A percentile compares a stretch with the other conserved stretches of the same genome.
phyloP scores from a whole-genome alignment of 2,329 filamentous ascomycete species.

The Plenodomus lindquistii region DNA sequence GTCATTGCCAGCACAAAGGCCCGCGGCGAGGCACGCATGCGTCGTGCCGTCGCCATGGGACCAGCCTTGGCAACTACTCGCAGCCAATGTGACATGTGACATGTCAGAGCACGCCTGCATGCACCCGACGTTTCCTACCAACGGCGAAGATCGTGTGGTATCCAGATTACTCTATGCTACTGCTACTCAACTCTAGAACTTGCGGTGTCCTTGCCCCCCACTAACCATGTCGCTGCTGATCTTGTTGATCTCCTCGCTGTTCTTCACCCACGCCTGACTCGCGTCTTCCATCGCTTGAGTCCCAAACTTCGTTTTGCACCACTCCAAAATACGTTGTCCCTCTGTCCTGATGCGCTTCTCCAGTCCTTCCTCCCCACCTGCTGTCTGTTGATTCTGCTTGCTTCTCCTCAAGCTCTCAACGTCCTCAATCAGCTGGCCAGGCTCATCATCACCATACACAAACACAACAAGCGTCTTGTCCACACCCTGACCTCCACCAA shows the following conservation, averaged over 20 bases:
- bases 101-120: too few relatives aligned
- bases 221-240: conserved; percentile 51
- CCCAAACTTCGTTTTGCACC: conserved; percentile 53
- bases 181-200: conserved; percentile 43
- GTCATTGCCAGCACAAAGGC: too few relatives aligned
- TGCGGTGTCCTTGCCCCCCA: conserved; percentile 49
- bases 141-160: too few relatives aligned
- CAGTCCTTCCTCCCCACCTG: conserved; percentile 29
- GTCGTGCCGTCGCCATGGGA: too few relatives aligned
- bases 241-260: conserved; percentile 45
- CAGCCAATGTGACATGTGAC: too few relatives aligned
- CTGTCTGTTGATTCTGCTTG: conserved; percentile 11
- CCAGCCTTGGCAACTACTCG: too few relatives aligned
- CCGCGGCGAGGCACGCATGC: too few relatives aligned
- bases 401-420: conserved; percentile 46
- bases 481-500: conserved; percentile 7
- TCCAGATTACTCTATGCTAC: too few relatives aligned
- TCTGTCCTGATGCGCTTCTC: conserved; percentile 44
- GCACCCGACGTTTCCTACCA: too few relatives aligned
- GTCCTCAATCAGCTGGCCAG: conserved; percentile 36
- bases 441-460: conserved; percentile 24
- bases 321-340: conserved; percentile 48
- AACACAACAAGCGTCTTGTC: conserved; percentile 13
- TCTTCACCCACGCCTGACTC: conserved; percentile 48
- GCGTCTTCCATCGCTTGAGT: conserved; percentile 49